Evolutionary conservation across 257 asterid species (phyloP).

Genomic region (Sherardia arvensis): DNA sequence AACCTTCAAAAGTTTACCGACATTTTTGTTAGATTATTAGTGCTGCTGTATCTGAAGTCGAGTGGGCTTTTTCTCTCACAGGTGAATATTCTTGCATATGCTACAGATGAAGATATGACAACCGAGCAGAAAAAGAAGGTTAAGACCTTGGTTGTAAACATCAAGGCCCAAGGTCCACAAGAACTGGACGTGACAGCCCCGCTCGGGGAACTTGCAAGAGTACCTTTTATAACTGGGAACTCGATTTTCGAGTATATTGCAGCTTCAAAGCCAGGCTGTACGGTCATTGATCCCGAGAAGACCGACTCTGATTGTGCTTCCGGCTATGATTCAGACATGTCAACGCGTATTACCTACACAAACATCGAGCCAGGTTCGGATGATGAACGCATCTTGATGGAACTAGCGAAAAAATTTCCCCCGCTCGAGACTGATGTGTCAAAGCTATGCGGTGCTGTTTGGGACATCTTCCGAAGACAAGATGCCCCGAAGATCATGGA

Average conservation of each 20-base stretch:
- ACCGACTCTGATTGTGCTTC: conserved; percentile 22
- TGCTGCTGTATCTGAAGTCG: not conserved
- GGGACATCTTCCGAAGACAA: conserved; percentile 84
- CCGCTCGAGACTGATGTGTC: conserved; percentile 33
- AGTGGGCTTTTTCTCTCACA: conserved; percentile 26
- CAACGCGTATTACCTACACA: conserved; percentile 55
- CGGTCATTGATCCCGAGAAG: conserved; percentile 42
- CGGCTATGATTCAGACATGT: conserved; percentile 47
- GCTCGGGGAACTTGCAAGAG: conserved; percentile 44
- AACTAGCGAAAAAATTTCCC: conserved; percentile 40
- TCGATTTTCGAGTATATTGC: conserved; percentile 28
- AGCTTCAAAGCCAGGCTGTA: conserved; percentile 26
- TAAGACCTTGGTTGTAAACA: conserved; percentile 46
- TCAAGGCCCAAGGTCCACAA: conserved; percentile 36
- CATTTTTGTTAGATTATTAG: not conserved
- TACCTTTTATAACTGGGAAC: conserved; percentile 42
- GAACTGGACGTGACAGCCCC: conserved; percentile 30
- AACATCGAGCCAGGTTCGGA: conserved; percentile 52
- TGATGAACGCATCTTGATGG: conserved; percentile 41
- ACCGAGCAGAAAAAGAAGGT: conserved; percentile 57
- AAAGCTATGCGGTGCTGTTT: conserved; percentile 67
- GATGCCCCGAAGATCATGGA: conserved; percentile 85
- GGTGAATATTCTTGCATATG: conserved; percentile 91
- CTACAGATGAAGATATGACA: conserved; percentile 64
- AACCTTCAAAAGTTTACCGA: not conserved